Evolutionary conservation across 2,329 filamentous ascomycete species (phyloP), one percentile per base, ranked within the genome.

Genomic region (Ophiostoma sp.): DNA sequence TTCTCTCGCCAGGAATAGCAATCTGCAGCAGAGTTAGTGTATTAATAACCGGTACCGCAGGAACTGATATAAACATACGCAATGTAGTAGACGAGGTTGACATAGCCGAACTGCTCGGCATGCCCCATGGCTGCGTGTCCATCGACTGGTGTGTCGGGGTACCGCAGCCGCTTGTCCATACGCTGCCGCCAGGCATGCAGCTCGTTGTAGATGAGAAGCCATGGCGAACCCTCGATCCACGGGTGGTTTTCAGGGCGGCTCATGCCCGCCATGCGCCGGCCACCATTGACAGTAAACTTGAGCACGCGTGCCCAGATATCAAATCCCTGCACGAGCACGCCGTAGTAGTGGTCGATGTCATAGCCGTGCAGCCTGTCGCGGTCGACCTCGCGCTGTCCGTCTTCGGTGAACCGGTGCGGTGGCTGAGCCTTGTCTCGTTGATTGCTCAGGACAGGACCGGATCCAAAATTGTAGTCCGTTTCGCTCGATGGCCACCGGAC

Each of bases 51-150:
- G 8, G 8, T 44, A 44, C 42, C n/a, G 27, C 14, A n/a, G 67
- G 80, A 81, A n/a, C 77, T 74, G 0, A 81, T 77, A 3, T 76
- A 73, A n/a, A 77, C 76, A 0, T 78, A 77, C 0, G 79, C 75
- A 0, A 79, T 72, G 63, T 80, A 81, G 70, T 81, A 82, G 1
- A 82, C 67, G 16, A 82, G 71, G 52, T 81, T 82, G 0, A 81
- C 71, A 52, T 80, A 80, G 1, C 78, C 76, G 58, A 81, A 81
- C 0, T 77, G 76, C 68, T 81, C 80, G 2, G 77, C 79, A 2
- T 77, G 76, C 0, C 79, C 79, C 0, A 81, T 65, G 0, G 78
- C 77, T 67, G 79, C 78, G 58, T 81, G 76, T 0, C 78, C 16
- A n/a, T 49, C 47, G 14, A 49, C 47, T 6, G 47, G 47, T 6